Evolutionary conservation across 1,284 basidiomycete genomes (phyloP).

Genomic region (Ustilago sp.): DNA sequence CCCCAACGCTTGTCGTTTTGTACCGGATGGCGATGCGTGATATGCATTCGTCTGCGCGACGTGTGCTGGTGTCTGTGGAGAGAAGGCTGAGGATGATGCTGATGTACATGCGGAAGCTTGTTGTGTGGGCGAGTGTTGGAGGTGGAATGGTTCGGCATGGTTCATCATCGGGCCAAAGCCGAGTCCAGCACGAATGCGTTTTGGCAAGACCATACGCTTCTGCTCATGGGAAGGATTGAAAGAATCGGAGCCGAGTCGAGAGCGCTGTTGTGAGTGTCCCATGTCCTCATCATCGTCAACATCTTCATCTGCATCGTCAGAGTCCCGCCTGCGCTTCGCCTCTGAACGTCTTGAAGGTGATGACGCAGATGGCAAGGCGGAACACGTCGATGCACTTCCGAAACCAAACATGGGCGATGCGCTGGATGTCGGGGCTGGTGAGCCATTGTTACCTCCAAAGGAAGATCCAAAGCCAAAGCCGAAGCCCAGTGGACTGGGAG

Average conservation of each 20-base stretch:
- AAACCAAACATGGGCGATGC: conserved; percentile 33
- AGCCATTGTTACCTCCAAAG: conserved; percentile 43
- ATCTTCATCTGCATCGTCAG: conserved; percentile 36
- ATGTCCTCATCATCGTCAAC: conserved; percentile 54
- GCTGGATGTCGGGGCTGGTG: conserved; percentile 19
- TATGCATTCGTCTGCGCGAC: neutral
- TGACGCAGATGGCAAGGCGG: conserved; percentile 10
- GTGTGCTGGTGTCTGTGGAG: neutral
- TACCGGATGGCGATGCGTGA: conserved; percentile 18
- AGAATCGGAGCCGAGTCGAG: conserved; percentile 22
- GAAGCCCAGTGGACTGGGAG: conserved; percentile 54
- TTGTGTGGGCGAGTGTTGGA: conserved; percentile 1
- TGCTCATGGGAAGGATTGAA: conserved; percentile 25
- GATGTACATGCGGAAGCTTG: conserved; percentile 14
- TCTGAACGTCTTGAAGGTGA: conserved; percentile 40
- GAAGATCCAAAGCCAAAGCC: conserved; percentile 60
- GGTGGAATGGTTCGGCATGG: conserved; percentile 22
- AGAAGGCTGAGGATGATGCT: conserved; percentile 18
- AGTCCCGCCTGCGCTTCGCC: conserved; percentile 48
- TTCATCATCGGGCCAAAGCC: conserved; percentile 41
- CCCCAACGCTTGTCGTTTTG: conserved; percentile 37
- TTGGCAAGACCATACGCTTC: conserved; percentile 41
- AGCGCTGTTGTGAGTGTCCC: conserved; percentile 26
- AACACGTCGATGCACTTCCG: conserved; percentile 11
- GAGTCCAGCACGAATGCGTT: conserved; percentile 54